Evolutionary conservation across 345 rosid genomes (phyloP).

Genomic region (Anacardium occidentale): DNA sequence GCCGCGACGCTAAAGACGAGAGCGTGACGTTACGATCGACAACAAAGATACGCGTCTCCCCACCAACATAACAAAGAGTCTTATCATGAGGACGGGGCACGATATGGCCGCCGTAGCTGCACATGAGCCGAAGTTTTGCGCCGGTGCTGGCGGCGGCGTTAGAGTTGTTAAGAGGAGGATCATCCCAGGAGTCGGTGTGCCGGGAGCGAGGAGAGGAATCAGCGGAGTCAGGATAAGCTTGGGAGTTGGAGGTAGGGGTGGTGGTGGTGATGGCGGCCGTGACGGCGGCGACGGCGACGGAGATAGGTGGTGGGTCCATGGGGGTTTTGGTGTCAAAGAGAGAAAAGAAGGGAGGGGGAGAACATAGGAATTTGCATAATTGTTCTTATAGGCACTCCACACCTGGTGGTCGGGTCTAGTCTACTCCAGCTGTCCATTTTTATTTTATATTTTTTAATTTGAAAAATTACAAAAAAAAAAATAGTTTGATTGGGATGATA

Average conservation of each 20-base stretch:
- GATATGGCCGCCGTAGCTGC: constrained; percentile 89
- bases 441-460: not conserved
- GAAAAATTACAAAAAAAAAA: not conserved
- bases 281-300: constrained; percentile 21
- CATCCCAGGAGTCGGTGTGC: constrained; percentile 69
- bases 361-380: not conserved
- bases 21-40: constrained; percentile 72
- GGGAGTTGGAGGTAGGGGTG: constrained; percentile 11
- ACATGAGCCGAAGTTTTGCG: constrained; percentile 83
- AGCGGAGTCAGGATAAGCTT: constrained; percentile 48
- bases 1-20: constrained; percentile 50
- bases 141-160: constrained; percentile 32
- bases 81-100: constrained; percentile 92
- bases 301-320: constrained; percentile 38
- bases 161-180: constrained; percentile 33
- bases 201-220: constrained; percentile 90
- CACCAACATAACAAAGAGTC: constrained; percentile 81
- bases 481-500: no score
- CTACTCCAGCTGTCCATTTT: constrained; percentile 18
- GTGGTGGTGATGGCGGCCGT: constrained; percentile 18
- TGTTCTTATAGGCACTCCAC: constrained; percentile 29
- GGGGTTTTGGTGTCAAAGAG: constrained; percentile 6
- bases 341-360: not conserved
- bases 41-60: constrained; percentile 86
- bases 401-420: constrained; percentile 8